A percentile compares a stretch with the other conserved stretches of the same genome.
phyloP scores from a whole-genome alignment of 768 basidiomycete genomes.

The Candolleomyces eurysporus region DNA sequence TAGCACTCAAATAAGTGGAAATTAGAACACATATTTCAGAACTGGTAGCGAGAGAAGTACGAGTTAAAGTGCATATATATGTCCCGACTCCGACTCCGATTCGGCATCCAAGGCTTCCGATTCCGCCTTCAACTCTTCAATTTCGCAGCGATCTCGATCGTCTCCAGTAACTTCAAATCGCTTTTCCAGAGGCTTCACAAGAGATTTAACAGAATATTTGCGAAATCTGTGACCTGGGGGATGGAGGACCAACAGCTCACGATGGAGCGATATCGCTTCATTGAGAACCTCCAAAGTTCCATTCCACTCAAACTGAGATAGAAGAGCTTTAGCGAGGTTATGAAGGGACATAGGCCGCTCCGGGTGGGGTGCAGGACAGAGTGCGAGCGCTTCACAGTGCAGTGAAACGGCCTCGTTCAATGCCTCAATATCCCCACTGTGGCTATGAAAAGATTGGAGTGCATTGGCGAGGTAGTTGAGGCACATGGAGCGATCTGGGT shows the following conservation, averaged over 20 bases:
- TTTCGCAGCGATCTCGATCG: too few species aligned
- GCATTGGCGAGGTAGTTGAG: not conserved
- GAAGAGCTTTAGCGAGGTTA: constrained; percentile 14
- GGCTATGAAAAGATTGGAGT: not conserved
- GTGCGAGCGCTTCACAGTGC: too few species aligned
- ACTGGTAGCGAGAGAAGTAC: too few species aligned
- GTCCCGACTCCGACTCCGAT: too few species aligned
- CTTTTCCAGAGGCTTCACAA: too few species aligned
- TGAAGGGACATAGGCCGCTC: constrained; percentile 1
- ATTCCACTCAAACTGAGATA: not conserved
- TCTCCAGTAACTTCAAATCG: too few species aligned
- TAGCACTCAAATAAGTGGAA: too few species aligned
- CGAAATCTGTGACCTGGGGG: not conserved
- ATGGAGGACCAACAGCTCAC: not conserved
- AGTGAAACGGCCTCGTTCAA: constrained; percentile 8
- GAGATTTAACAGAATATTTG: too few species aligned
- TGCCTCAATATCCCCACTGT: not conserved
- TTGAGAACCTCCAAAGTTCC: not conserved
- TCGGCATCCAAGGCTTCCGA: too few species aligned
- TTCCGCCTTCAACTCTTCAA: too few species aligned
- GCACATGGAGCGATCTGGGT: not conserved
- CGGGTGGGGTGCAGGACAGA: constrained; percentile 6
- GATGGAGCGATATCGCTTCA: not conserved
- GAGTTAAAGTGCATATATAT: too few species aligned
- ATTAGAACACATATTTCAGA: too few species aligned